Conservation (phyloP, 2,329 filamentous ascomycete species). For the Fusarium citri region DNA sequence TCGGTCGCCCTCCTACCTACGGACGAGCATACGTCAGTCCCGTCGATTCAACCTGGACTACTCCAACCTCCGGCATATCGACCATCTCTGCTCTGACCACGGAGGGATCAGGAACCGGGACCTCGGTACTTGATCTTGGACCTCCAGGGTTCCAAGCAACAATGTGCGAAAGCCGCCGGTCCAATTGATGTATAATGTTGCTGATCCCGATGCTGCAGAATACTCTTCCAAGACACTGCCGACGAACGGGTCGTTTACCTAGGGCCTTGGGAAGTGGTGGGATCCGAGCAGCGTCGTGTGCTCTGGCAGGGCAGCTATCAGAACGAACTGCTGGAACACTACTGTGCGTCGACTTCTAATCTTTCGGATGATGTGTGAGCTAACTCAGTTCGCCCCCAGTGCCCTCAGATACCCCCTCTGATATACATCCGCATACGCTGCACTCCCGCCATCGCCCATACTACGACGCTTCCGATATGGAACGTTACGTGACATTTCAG, state of each 20-base stretch:
- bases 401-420: conserved; percentile 57
- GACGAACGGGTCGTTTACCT: conserved; percentile 64
- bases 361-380: conserved; percentile 10
- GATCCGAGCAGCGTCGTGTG: conserved; percentile 60
- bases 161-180: conserved; percentile 54
- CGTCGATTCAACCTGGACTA: conserved; percentile 60
- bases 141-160: conserved; percentile 66
- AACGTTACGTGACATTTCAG: conserved; percentile 61
- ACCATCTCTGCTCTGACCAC: conserved; percentile 58
- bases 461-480: conserved; percentile 62
- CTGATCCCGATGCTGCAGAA: conserved; percentile 51
- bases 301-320: conserved; percentile 66
- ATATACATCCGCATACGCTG: conserved; percentile 61
- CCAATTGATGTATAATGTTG: conserved; percentile 25
- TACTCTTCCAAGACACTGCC: conserved; percentile 62
- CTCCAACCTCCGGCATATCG: conserved; percentile 58
- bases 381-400: conserved; percentile 49
- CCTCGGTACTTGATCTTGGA: conserved; percentile 61
- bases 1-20: conserved; percentile 56
- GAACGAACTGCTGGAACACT: conserved; percentile 64
- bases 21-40: conserved; percentile 57
- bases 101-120: conserved; percentile 52
- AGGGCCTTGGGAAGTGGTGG: conserved; percentile 65
- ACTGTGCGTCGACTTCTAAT: conserved; percentile 52
- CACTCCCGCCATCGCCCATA: conserved; percentile 64